Conservation (phyloP, 176 grass and related monocot genomes). For the Typha latifolia region DNA sequence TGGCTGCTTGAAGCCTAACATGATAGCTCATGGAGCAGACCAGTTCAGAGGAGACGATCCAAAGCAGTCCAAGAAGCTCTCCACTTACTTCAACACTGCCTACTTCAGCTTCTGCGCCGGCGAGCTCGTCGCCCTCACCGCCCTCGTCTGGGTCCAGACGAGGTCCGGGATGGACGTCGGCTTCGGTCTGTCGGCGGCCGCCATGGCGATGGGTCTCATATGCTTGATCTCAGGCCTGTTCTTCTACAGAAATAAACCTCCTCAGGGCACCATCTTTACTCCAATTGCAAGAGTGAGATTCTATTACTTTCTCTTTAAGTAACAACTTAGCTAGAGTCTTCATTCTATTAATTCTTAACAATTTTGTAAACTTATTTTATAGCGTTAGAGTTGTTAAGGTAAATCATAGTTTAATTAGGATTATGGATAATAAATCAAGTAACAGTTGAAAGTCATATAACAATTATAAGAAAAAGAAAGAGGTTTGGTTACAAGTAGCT, state of each 20-base stretch:
- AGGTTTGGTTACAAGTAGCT: too few species aligned
- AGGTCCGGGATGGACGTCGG: slow-evolving; percentile 89
- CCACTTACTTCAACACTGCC: slow-evolving; percentile 96
- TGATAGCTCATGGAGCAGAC: slow-evolving; percentile 92
- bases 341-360: too few species aligned
- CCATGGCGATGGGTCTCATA: slow-evolving; percentile 63
- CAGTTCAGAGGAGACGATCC: slow-evolving; percentile 43
- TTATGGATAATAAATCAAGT: too few species aligned
- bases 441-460: too few species aligned
- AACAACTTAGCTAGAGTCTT: too few species aligned
- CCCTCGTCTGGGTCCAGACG: slow-evolving; percentile 94
- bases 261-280: slow-evolving; percentile 78
- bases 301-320: not conserved
- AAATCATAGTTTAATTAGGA: too few species aligned
- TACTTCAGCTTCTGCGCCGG: slow-evolving; percentile 97
- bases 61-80: slow-evolving; percentile 42
- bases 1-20: slow-evolving; percentile 96
- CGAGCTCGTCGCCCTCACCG: slow-evolving; percentile 75
- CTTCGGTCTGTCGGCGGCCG: slow-evolving; percentile 57
- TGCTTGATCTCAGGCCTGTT: slow-evolving; percentile 49
- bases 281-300: slow-evolving; percentile 64
- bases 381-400: too few species aligned
- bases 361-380: too few species aligned
- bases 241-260: slow-evolving; percentile 77
- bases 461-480: too few species aligned